phyloP scores from a whole-genome alignment of 2,329 filamentous ascomycete species.

The Zymoseptoria brevis region DNA sequence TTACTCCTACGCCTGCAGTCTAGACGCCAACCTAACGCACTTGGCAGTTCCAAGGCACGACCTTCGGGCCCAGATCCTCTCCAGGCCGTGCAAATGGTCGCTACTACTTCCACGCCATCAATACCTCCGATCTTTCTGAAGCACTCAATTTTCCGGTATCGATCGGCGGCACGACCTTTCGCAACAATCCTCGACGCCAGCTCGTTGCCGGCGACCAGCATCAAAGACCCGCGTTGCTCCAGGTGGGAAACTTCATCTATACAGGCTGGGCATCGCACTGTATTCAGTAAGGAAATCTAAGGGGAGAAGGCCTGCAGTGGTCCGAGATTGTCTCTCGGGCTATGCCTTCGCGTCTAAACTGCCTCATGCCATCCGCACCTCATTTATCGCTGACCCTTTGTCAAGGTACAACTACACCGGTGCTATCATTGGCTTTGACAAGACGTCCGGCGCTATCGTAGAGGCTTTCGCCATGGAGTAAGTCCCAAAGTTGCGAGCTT shows the following conservation, averaged over 20 bases:
- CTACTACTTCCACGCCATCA: constrained; percentile 7
- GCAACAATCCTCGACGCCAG: constrained; percentile 3
- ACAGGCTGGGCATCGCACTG: constrained; percentile 8
- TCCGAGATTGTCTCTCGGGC: neutral
- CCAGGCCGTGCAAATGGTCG: constrained; percentile 6
- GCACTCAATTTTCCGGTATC: constrained; percentile 2
- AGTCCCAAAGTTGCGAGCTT: neutral
- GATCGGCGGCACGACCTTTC: constrained; percentile 2
- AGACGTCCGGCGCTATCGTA: constrained; percentile 2
- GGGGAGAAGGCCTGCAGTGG: neutral
- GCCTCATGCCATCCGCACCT: too few relatives aligned
- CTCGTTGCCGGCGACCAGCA: constrained; percentile 4
- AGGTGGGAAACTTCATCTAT: constrained; percentile 7
- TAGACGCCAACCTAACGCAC: neutral
- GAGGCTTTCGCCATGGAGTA: constrained; percentile 4
- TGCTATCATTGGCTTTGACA: constrained; percentile 4
- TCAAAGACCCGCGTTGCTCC: constrained; percentile 6
- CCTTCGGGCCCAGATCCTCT: constrained; percentile 1
- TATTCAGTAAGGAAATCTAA: neutral
- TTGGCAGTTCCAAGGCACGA: constrained; percentile 2
- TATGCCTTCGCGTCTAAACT: too few relatives aligned
- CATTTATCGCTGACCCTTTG: too few relatives aligned
- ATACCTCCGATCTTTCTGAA: constrained; percentile 3
- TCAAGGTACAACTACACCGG: constrained; percentile 6
- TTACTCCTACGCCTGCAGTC: neutral